Evolutionary conservation across 2,329 filamentous ascomycete species (phyloP).

Genomic region (Aspergillus sp.): DNA sequence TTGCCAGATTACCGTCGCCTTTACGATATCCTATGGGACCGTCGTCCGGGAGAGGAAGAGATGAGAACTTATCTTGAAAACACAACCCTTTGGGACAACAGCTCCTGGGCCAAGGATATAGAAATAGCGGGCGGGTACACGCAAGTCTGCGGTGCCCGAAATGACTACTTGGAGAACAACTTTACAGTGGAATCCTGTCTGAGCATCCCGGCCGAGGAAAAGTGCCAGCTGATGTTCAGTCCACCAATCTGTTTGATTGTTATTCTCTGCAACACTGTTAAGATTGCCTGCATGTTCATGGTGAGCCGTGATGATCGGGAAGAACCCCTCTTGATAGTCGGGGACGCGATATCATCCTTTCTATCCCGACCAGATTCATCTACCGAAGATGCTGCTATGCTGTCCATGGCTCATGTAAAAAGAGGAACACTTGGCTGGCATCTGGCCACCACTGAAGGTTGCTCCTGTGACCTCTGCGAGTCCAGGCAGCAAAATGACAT

Average conservation of each 20-base stretch:
- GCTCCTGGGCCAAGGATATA: neutral
- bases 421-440: neutral
- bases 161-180: neutral
- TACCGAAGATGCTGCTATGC: neutral
- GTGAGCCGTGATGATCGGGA: neutral
- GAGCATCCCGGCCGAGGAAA: neutral
- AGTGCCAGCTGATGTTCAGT: neutral
- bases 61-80: too few relatives aligned
- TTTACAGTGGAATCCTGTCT: neutral
- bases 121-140: neutral
- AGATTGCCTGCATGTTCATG: neutral
- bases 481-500: neutral
- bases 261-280: neutral
- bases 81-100: neutral
- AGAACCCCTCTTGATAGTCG: neutral
- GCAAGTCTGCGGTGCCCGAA: neutral
- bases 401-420: neutral
- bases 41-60: too few relatives aligned
- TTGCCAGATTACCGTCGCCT: too few relatives aligned
- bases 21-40: too few relatives aligned
- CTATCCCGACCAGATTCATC: neutral
- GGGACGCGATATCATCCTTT: neutral
- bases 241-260: neutral
- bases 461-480: neutral
- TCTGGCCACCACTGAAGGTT: neutral